Evolutionary conservation across 164 flowering plant species (phyloP).

Genomic region (Euptelea pleiosperma): DNA sequence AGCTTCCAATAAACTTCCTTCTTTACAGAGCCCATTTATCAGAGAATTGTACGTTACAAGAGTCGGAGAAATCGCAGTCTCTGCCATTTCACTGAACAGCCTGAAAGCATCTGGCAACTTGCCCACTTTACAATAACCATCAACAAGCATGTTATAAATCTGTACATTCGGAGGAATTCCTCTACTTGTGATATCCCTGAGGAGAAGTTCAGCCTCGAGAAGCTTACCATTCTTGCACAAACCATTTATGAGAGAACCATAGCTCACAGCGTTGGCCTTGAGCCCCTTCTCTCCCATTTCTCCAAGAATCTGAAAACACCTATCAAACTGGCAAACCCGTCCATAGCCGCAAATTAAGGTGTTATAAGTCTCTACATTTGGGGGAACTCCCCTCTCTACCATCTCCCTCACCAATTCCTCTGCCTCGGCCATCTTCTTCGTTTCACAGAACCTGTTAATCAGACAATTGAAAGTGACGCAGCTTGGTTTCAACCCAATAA

Average conservation of each 20-base stretch:
- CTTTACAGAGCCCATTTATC: conserved; percentile 55
- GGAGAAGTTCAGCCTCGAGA: conserved; percentile 54
- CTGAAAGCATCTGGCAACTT: conserved; percentile 44
- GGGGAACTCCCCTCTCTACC: conserved; percentile 42
- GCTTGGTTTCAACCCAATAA: conserved; percentile 37
- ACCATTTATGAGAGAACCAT: conserved; percentile 62
- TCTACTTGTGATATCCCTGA: conserved; percentile 45
- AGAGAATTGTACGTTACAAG: conserved; percentile 71
- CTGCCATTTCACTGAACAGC: conserved; percentile 44
- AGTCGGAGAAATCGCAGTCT: conserved; percentile 36
- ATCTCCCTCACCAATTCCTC: conserved; percentile 53
- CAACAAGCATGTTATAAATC: conserved; percentile 65
- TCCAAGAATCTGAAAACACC: conserved; percentile 59
- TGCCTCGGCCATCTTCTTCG: conserved; percentile 50
- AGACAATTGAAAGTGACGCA: conserved; percentile 47
- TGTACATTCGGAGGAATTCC: conserved; percentile 47
- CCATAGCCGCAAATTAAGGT: conserved; percentile 68
- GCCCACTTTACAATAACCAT: conserved; percentile 49
- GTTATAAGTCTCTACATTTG: conserved; percentile 53
- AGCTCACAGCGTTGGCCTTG: conserved; percentile 57
- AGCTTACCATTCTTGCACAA: conserved; percentile 56
- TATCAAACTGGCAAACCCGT: conserved; percentile 32
- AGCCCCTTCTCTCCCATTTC: conserved; percentile 54
- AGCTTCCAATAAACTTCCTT: conserved; percentile 47
- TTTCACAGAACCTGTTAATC: conserved; percentile 47